phyloP scores from a whole-genome alignment of 1,284 basidiomycete genomes.

The Moesziomyces antarcticus region DNA sequence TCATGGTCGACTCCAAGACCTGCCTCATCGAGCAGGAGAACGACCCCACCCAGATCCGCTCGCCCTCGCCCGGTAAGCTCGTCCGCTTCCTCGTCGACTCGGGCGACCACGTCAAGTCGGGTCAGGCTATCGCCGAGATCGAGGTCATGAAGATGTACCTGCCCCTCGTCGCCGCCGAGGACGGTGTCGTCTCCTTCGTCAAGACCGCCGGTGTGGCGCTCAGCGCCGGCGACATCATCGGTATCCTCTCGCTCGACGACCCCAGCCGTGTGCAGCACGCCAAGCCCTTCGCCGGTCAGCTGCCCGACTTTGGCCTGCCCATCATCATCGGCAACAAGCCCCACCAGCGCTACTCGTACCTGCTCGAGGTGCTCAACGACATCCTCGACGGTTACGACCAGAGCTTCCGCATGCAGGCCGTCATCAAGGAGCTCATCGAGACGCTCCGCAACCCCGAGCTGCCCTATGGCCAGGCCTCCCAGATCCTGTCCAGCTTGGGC shows the following conservation, averaged over 20 bases:
- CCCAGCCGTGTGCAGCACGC: constrained; percentile 97
- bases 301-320: constrained; percentile 75
- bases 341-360: constrained; percentile 84
- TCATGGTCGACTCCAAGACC: constrained; percentile 94
- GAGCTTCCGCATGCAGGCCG: constrained; percentile 73
- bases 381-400: constrained; percentile 72
- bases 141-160: constrained; percentile 72
- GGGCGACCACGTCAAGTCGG: constrained; percentile 94
- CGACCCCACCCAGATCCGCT: constrained; percentile 95
- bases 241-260: constrained; percentile 96
- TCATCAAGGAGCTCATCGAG: constrained; percentile 82
- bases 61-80: constrained; percentile 96
- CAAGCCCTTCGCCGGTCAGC: constrained; percentile 94
- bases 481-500: constrained; percentile 87
- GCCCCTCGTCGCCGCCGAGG: constrained; percentile 87
- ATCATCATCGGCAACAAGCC: constrained; percentile 89
- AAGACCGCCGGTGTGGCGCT: constrained; percentile 97
- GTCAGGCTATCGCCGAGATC: constrained; percentile 97
- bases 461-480: constrained; percentile 85
- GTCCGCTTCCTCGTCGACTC: constrained; percentile 94
- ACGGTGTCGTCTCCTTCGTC: constrained; percentile 84
- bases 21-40: constrained; percentile 99
- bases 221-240: constrained; percentile 96
- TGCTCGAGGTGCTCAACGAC: constrained; percentile 84
- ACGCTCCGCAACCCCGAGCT: constrained; percentile 85